A percentile compares a stretch with the other conserved stretches of the same genome.
phyloP scores from a whole-genome alignment of 352 stramenopile genomes.

The Phytophthora pisi region DNA sequence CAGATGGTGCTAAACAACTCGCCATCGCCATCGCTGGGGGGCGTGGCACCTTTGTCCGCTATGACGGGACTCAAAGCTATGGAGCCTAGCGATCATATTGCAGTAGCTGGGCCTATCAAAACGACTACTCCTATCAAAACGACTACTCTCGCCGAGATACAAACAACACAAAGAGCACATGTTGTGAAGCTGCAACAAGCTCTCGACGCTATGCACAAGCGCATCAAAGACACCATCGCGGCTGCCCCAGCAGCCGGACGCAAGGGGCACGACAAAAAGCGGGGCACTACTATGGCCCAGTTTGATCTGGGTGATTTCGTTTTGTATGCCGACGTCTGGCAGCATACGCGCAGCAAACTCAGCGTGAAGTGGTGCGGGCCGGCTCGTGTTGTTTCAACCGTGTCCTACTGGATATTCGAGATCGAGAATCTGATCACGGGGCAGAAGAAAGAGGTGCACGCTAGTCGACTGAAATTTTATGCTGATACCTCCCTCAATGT shows the following conservation, averaged over 20 bases:
- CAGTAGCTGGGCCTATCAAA: background rate
- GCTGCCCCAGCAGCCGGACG: too few relatives aligned
- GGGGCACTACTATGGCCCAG: background rate
- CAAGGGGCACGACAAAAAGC: background rate
- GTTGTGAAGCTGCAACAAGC: background rate
- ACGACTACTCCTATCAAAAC: too few relatives aligned
- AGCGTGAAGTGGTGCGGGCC: background rate
- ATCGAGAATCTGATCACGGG: background rate
- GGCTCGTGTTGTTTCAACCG: background rate
- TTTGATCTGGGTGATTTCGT: background rate
- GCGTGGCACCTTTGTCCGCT: background rate
- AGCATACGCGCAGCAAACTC: background rate
- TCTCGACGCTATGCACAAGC: background rate
- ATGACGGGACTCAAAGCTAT: background rate
- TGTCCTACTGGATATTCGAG: background rate
- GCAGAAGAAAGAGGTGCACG: background rate
- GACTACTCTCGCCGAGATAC: background rate
- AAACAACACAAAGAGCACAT: background rate
- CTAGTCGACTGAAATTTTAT: conserved; percentile 24
- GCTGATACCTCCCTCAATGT: conserved; percentile 10
- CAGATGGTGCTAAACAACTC: background rate
- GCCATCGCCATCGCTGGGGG: background rate
- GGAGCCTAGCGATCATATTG: background rate
- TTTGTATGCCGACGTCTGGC: background rate
- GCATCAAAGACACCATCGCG: background rate